A percentile compares a stretch with the other conserved stretches of the same genome.
Conservation (phyloP, 2,329 filamentous ascomycete genomes). For the Rhytidhysteron rufulum region DNA sequence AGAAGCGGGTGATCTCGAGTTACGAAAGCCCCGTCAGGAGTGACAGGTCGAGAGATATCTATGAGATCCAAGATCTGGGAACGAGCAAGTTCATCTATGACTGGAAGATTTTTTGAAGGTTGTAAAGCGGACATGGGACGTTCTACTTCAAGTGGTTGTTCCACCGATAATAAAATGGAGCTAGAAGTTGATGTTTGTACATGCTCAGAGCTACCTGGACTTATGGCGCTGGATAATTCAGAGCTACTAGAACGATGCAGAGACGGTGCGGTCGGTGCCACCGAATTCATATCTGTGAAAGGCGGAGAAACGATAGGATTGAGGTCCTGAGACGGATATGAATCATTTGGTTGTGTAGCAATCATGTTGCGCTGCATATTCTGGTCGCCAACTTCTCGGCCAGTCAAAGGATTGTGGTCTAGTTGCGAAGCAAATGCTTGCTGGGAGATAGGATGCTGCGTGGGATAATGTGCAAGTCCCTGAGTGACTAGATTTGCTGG, state of each 20-base stretch:
- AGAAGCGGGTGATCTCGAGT: slow-evolving; percentile 51
- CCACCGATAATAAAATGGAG: slow-evolving; percentile 10
- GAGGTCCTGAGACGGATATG: slow-evolving; percentile 15
- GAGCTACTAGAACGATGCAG: not conserved
- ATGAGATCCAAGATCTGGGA: slow-evolving; percentile 49
- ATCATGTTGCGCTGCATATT: slow-evolving; percentile 17
- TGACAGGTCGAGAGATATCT: slow-evolving; percentile 46
- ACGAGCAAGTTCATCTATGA: slow-evolving; percentile 41
- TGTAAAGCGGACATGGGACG: slow-evolving; percentile 31
- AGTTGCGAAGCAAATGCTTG: not conserved
- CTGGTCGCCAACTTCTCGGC: not conserved
- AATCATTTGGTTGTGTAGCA: slow-evolving; percentile 19
- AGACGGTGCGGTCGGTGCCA: slow-evolving; percentile 1
- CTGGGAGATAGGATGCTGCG: slow-evolving; percentile 3
- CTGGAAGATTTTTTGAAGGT: slow-evolving; percentile 24
- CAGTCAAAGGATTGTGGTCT: not conserved
- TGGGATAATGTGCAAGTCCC: slow-evolving; percentile 17
- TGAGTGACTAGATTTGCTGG: slow-evolving; percentile 18
- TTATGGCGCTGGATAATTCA: not conserved
- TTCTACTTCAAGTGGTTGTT: slow-evolving; percentile 19
- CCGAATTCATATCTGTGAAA: slow-evolving; percentile 11
- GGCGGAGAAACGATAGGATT: slow-evolving; percentile 17
- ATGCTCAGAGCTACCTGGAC: not conserved
- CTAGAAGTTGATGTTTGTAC: not conserved
- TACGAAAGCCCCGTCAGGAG: slow-evolving; percentile 46